Percentiles rank a stretch among this genome's conserved stretches.
These are phyloP conservation scores for Tolypocladium album DNA, from an alignment of 2,329 filamentous ascomycete genomes.

Conservation along the genomic window DNA sequence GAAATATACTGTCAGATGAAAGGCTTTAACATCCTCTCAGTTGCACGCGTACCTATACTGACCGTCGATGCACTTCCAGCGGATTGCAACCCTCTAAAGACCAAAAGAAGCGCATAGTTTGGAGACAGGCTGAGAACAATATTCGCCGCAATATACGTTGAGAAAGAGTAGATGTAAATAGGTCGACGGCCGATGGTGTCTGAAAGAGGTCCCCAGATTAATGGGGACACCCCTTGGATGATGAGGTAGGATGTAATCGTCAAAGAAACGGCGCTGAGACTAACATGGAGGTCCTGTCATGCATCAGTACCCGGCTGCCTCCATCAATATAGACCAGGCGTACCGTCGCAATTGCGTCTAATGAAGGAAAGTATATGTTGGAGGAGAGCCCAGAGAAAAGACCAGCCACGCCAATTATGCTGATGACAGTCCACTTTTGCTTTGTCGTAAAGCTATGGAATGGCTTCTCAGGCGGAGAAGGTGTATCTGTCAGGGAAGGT, in stretches of 20 bases:
- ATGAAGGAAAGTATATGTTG: conserved; percentile 39
- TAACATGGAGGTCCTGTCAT: conserved; percentile 17
- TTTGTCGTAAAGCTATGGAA: conserved; percentile 1
- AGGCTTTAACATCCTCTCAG: no score
- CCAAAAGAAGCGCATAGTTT: conserved; percentile 30
- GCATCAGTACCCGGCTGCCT: not conserved
- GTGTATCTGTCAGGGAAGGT: not conserved
- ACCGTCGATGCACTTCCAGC: conserved; percentile 11
- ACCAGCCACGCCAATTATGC: conserved; percentile 36
- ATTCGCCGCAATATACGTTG: conserved; percentile 35
- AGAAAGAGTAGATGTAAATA: conserved; percentile 32
- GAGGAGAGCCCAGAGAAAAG: conserved; percentile 41
- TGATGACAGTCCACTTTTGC: conserved; percentile 32
- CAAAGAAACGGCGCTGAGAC: conserved; percentile 20
- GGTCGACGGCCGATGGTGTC: conserved; percentile 33
- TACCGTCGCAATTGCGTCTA: conserved; percentile 25
- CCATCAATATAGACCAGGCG: not conserved
- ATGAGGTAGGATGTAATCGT: conserved; percentile 37
- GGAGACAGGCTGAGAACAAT: conserved; percentile 31
- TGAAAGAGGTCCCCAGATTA: conserved; percentile 36
- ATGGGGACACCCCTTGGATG: conserved; percentile 37
- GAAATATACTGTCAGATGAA: not conserved
- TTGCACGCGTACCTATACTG: conserved; percentile 8
- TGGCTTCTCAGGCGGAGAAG: not conserved
- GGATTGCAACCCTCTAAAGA: conserved; percentile 22